Conservation (phyloP, 192 early-diverging fungal genomes). For the Coemansia sp. region DNA sequence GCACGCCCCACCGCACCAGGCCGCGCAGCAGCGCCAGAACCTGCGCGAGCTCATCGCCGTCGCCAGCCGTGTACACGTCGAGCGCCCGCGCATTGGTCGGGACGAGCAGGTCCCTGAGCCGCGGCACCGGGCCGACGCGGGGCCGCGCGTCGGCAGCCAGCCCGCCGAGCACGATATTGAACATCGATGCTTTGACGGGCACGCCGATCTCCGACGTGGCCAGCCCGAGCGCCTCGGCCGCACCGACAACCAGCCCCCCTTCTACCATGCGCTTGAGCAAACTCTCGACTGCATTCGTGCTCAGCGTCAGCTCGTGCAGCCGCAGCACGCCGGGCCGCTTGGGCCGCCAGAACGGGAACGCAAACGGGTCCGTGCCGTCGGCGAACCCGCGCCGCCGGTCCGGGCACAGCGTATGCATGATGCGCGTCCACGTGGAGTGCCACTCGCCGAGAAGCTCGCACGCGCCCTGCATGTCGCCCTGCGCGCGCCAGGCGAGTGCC, state of each 20-base stretch:
- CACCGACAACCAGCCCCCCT: constrained; percentile 3
- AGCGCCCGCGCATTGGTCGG: constrained; percentile 15
- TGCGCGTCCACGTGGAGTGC: constrained; percentile 28
- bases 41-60: neutral
- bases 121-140: neutral
- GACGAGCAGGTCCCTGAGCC: constrained; percentile 10
- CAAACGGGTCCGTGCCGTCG: constrained; percentile 9
- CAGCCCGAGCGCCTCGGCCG: constrained; percentile 24
- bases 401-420: constrained; percentile 30
- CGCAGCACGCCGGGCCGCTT: constrained; percentile 24
- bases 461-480: constrained; percentile 1
- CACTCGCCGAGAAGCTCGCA: constrained; percentile 28
- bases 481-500: constrained; percentile 3
- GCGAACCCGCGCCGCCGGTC: constrained; percentile 14
- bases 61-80: constrained; percentile 4
- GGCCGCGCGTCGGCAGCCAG: neutral
- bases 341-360: constrained; percentile 36
- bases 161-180: constrained; percentile 29
- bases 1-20: constrained; percentile 22
- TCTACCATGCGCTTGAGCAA: constrained; percentile 14
- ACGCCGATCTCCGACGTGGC: constrained; percentile 37
- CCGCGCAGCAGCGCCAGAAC: constrained; percentile 25
- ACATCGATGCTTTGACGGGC: constrained; percentile 17
- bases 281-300: constrained; percentile 10
- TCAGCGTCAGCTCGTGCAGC: constrained; percentile 44